phyloP scores from a whole-genome alignment of 352 stramenopile genomes.

The Phytophthora megakarya region DNA sequence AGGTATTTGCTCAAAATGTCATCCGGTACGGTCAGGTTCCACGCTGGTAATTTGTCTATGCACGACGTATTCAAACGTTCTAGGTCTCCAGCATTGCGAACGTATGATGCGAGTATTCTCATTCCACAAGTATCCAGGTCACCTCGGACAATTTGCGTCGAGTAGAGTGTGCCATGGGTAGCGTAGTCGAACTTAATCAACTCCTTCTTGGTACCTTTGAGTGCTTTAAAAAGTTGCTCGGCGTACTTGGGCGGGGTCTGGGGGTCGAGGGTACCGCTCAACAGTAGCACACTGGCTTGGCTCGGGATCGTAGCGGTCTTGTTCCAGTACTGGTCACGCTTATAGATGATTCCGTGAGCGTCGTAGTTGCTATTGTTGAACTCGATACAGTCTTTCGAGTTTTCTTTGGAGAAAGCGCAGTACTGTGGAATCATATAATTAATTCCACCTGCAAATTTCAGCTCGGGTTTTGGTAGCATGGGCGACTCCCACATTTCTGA shows the following conservation, averaged over 20 bases:
- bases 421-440: too few relatives aligned
- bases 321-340: slow-evolving; percentile 61
- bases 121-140: slow-evolving; percentile 48
- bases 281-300: slow-evolving; percentile 47
- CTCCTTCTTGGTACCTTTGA: slow-evolving; percentile 44
- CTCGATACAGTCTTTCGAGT: slow-evolving; percentile 33
- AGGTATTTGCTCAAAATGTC: slow-evolving; percentile 21
- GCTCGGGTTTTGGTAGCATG: too few relatives aligned
- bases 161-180: slow-evolving; percentile 40
- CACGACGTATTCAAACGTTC: slow-evolving; percentile 44
- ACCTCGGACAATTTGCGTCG: slow-evolving; percentile 31
- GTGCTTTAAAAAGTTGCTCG: slow-evolving; percentile 33
- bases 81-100: slow-evolving; percentile 40
- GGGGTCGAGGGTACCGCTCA: slow-evolving; percentile 57
- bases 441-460: too few relatives aligned
- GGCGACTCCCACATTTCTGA: slow-evolving; percentile 65
- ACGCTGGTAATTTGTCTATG: slow-evolving; percentile 28
- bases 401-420: slow-evolving; percentile 57
- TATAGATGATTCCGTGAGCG: slow-evolving; percentile 35
- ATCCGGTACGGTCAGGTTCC: slow-evolving; percentile 30
- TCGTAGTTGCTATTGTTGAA: slow-evolving; percentile 20
- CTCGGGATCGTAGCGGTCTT: slow-evolving; percentile 39
- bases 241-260: slow-evolving; percentile 62
- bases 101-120: slow-evolving; percentile 46
- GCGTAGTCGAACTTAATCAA: slow-evolving; percentile 56